These are phyloP conservation scores for Tulasnella sp. DNA, from an alignment of 768 basidiomycete species.

Conservation along the genomic window DNA sequence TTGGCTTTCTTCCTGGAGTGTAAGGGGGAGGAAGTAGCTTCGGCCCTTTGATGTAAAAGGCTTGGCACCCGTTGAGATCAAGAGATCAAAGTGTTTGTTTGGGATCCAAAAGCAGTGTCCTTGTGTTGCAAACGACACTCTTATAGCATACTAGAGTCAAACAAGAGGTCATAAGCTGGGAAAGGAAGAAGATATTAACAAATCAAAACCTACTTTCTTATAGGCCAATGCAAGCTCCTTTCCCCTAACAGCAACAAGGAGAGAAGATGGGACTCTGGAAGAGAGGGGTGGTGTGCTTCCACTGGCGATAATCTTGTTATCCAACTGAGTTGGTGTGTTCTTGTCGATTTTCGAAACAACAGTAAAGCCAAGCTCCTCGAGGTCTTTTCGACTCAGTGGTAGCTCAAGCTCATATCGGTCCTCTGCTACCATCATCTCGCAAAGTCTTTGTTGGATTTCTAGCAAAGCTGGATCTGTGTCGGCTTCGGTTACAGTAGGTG, in stretches of 20 bases:
- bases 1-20: background rate
- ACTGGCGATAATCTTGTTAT: background rate
- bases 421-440: background rate
- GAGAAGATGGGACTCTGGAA: too few species aligned
- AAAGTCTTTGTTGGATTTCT: background rate
- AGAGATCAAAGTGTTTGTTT: background rate
- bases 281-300: too few species aligned
- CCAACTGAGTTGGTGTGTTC: background rate
- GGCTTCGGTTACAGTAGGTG: background rate
- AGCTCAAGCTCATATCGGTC: background rate
- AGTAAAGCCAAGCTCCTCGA: background rate
- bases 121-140: background rate
- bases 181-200: too few species aligned
- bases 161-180: background rate
- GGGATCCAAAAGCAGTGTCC: background rate
- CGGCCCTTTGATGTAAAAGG: background rate
- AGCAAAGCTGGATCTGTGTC: background rate
- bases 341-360: background rate
- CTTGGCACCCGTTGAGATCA: background rate
- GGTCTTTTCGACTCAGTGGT: background rate
- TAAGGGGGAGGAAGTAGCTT: background rate
- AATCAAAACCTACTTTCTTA: background rate
- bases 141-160: background rate
- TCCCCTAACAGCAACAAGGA: background rate
- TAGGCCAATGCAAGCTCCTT: background rate